Percentiles rank a stretch among this genome's conserved stretches.
These are phyloP conservation scores for Cyberlindnera amylophila DNA, from an alignment of 805 yeast genomes.

Conservation along the genomic window DNA sequence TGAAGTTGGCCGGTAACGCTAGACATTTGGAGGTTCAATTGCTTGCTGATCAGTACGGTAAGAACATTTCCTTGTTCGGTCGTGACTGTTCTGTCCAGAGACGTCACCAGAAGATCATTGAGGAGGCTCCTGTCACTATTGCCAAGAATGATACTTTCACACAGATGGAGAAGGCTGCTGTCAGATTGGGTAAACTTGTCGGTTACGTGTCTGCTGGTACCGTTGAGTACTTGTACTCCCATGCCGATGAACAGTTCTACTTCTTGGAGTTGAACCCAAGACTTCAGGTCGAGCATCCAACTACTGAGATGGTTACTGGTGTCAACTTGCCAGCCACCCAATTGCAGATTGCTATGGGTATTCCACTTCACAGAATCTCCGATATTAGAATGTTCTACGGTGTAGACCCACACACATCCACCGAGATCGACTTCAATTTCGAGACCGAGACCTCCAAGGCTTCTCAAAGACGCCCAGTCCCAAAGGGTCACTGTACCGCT, in stretches of 20 bases:
- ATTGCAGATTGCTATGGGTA: slow-evolving; percentile 98
- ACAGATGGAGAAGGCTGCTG: slow-evolving; percentile 96
- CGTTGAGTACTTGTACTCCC: slow-evolving; percentile 93
- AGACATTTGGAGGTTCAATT: slow-evolving; percentile 98
- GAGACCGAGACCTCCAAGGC: slow-evolving; percentile 63
- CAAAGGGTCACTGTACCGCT: slow-evolving; percentile 98
- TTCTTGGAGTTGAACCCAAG: slow-evolving; percentile 97
- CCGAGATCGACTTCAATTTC: slow-evolving; percentile 89
- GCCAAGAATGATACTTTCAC: slow-evolving; percentile 83
- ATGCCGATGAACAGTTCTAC: slow-evolving; percentile 90
- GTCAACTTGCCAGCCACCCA: slow-evolving; percentile 98
- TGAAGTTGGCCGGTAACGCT: slow-evolving; percentile 96
- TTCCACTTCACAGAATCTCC: slow-evolving; percentile 90
- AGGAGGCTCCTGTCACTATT: slow-evolving; percentile 98
- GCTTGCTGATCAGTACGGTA: slow-evolving; percentile 97
- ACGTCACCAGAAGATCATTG: slow-evolving; percentile 98
- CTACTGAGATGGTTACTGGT: slow-evolving; percentile 99
- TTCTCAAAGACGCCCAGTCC: slow-evolving; percentile 87
- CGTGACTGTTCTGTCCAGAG: slow-evolving; percentile 99
- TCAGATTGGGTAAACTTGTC: slow-evolving; percentile 90
- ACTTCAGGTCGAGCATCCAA: slow-evolving; percentile 99
- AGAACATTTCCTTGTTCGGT: slow-evolving; percentile 94
- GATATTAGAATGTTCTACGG: slow-evolving; percentile 94
- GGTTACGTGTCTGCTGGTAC: slow-evolving; percentile 99
- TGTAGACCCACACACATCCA: slow-evolving; percentile 89